These are phyloP conservation scores for Sicyos baderoa DNA, from an alignment of 306 rosid genomes.

Conservation along the genomic window DNA sequence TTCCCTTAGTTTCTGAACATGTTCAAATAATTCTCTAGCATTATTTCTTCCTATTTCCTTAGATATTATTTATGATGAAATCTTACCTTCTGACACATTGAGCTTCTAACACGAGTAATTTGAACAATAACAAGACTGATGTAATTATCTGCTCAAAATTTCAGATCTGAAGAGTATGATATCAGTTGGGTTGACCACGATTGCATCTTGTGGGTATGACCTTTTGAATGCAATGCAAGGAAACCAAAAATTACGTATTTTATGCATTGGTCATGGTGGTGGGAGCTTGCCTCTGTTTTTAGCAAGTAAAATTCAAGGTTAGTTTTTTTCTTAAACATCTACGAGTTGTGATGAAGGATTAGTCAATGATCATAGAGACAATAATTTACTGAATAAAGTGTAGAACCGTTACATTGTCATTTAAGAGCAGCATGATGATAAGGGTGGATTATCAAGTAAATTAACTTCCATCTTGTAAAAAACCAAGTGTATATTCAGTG, in stretches of 20 bases:
- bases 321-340: slow-evolving; percentile 17
- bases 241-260: slow-evolving; percentile 47
- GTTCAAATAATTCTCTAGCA: background rate
- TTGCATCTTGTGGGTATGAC: slow-evolving; percentile 69
- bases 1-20: background rate
- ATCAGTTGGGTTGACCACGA: slow-evolving; percentile 59
- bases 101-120: background rate
- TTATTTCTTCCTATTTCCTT: background rate
- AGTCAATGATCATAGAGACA: background rate
- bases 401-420: background rate
- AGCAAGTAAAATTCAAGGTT: slow-evolving; percentile 81
- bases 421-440: background rate
- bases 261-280: slow-evolving; percentile 95
- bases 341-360: background rate
- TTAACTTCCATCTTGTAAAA: background rate
- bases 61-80: background rate
- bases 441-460: background rate
- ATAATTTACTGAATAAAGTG: background rate
- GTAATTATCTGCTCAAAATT: slow-evolving; percentile 19
- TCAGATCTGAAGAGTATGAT: slow-evolving; percentile 90
- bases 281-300: slow-evolving; percentile 84
- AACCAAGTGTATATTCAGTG: background rate
- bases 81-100: background rate
- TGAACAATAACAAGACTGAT: background rate
- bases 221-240: slow-evolving; percentile 44